Base-by-base conservation (phyloP, 2,329 filamentous ascomycete genomes). In the Xylariaceae sp. region DNA sequence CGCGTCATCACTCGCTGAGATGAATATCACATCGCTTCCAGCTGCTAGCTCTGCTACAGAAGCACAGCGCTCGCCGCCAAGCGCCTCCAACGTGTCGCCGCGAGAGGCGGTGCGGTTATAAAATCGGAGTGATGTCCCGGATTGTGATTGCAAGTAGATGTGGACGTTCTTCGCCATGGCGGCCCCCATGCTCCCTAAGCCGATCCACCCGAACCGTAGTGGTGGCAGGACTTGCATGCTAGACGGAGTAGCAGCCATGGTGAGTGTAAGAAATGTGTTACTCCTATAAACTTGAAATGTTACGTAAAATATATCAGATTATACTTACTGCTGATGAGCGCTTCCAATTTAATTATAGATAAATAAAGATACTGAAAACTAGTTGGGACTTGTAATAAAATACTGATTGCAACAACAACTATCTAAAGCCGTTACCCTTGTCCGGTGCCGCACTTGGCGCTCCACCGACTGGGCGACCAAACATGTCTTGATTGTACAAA, bases 151-250 rank as follows among this genome's bases (percentile, higher is more conserved):
- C 0, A 82, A 58, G 46, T 82, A 68, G 23, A 70, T 76, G 36
- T 82, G 80, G 0, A 83, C 70, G 54, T 83, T 82, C 6, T 67
- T 69, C 1, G 80, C 77, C 81, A 83, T 83, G 1, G 67, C 70
- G 0, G 75, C 68, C 1, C 81, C 81, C 80, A 83, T 83, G 1
- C 78, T 82, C 1, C 81, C 80, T 0, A 83, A 74, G 3, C 80
- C 80, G 33, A 65, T 62, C 64, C 63, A 69, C 16, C 52, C 52
- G 19, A 40, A 26, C 17, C n/a, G 34, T 21, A 12, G 54, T 16
- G 26, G 16, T 4, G 5, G n/a, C n/a, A n/a, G n/a, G n/a, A n/a
- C n/a, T n/a, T n/a, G n/a, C n/a, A n/a, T n/a, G n/a, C n/a, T n/a
- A n/a, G n/a, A n/a, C 19, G 24, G 37, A 14, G 29, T 36, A 31